Conservation (phyloP, 805 yeast species). For the Wickerhamiella azyma region DNA sequence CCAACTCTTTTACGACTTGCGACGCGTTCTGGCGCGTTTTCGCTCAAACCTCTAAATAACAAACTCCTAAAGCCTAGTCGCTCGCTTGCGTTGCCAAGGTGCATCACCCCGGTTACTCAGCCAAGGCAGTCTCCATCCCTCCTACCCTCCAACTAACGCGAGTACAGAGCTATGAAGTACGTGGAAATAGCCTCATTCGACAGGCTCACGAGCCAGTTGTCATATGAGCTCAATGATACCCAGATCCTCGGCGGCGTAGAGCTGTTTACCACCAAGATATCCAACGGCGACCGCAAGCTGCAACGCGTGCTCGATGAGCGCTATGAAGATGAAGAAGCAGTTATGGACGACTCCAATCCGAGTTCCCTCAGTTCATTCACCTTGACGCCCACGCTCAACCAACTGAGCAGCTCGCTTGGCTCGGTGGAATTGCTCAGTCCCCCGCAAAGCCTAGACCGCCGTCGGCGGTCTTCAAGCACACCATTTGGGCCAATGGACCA, state of each 20-base stretch:
- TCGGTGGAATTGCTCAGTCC: slow-evolving; percentile 16
- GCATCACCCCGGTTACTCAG: background rate
- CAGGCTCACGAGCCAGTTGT: slow-evolving; percentile 71
- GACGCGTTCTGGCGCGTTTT: no score
- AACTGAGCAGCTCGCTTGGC: slow-evolving; percentile 3
- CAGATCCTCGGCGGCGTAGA: slow-evolving; percentile 82
- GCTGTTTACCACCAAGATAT: slow-evolving; percentile 85
- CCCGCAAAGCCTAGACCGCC: slow-evolving; percentile 12
- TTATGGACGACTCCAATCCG: slow-evolving; percentile 5
- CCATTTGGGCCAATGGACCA: slow-evolving; percentile 91
- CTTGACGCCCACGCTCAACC: slow-evolving; percentile 12
- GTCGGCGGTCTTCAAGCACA: slow-evolving; percentile 22
- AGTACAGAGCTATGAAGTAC: slow-evolving; percentile 36
- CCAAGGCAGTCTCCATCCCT: background rate
- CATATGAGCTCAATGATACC: slow-evolving; percentile 62
- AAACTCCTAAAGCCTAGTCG: background rate
- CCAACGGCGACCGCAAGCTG: slow-evolving; percentile 76
- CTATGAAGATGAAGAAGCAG: slow-evolving; percentile 6
- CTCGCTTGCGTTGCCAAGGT: background rate
- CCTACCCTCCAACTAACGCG: no score
- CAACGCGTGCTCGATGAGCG: slow-evolving; percentile 72
- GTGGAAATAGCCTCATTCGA: slow-evolving; percentile 91
- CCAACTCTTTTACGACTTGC: background rate
- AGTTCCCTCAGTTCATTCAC: slow-evolving; percentile 11
- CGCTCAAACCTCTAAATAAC: background rate